phyloP scores from a whole-genome alignment of 441 rosid species.

The Pelargonium myrrhifolium region DNA sequence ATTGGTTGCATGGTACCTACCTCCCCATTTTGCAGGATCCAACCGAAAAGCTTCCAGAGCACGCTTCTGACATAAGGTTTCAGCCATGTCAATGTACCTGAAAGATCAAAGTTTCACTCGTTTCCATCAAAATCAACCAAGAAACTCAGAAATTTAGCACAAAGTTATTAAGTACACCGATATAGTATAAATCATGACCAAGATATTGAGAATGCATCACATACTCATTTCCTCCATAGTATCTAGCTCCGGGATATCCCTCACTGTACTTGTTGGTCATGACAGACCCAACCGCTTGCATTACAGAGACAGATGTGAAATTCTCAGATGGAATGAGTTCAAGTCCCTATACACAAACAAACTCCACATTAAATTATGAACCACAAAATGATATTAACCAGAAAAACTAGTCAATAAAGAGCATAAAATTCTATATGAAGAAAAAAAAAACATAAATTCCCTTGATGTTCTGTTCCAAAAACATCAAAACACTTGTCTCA shows the following conservation, averaged over 20 bases:
- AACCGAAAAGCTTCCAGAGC: conserved; percentile 79
- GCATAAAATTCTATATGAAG: too few relatives aligned
- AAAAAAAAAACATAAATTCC: not conserved
- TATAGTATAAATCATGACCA: not conserved
- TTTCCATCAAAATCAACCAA: not conserved
- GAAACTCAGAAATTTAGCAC: not conserved
- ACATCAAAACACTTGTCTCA: not conserved
- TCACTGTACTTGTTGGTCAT: conserved; percentile 97
- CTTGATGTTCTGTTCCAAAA: not conserved
- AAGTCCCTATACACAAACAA: conserved; percentile 42
- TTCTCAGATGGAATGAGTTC: conserved; percentile 94
- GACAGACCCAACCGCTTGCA: conserved; percentile 87
- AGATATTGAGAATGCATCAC: conserved; percentile 20
- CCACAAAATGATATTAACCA: not conserved
- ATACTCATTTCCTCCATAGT: conserved; percentile 94
- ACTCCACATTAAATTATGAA: not conserved
- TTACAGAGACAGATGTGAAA: conserved; percentile 84
- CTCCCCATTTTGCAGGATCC: conserved; percentile 97
- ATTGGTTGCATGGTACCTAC: conserved; percentile 25
- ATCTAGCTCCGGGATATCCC: conserved; percentile 95
- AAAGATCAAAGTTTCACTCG: conserved; percentile 16
- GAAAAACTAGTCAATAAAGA: not conserved
- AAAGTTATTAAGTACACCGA: not conserved
- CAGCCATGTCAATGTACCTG: conserved; percentile 95
- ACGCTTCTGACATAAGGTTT: conserved; percentile 78